Percentiles rank a stretch among this genome's conserved stretches.
These are phyloP conservation scores for Rubroboletus pulcherrimus DNA, from an alignment of 768 basidiomycete species.

Conservation along the genomic window DNA sequence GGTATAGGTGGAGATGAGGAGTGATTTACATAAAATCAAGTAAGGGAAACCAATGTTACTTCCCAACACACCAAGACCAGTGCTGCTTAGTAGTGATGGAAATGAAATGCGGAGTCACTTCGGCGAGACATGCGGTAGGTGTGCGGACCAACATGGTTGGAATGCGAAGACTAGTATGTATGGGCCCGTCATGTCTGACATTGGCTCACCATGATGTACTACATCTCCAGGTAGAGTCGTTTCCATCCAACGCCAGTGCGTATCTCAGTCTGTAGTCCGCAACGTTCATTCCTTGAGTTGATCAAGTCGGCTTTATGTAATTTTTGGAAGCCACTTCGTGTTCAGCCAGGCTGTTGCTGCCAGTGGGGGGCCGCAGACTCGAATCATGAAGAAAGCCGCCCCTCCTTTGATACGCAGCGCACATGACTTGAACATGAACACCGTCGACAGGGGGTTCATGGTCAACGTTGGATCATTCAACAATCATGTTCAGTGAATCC, in stretches of 20 bases:
- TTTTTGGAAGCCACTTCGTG: neutral
- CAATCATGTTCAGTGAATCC: neutral
- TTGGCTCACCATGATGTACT: neutral
- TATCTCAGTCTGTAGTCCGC: neutral
- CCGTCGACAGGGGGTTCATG: too few species aligned
- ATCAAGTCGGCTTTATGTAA: neutral
- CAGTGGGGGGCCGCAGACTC: neutral
- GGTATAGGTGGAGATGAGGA: slow-evolving; percentile 22
- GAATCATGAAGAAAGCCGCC: neutral
- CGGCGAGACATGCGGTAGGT: neutral
- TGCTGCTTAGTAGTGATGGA: neutral
- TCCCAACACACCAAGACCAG: neutral
- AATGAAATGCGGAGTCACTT: neutral
- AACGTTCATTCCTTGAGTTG: neutral
- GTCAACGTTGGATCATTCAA: neutral
- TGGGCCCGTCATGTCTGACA: neutral
- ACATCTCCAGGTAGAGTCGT: neutral
- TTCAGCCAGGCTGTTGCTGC: neutral
- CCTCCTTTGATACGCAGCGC: neutral
- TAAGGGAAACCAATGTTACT: neutral
- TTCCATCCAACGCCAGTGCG: neutral
- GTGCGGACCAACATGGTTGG: neutral
- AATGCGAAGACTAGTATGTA: neutral
- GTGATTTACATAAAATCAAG: neutral
- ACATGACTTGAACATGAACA: neutral